Evolutionary conservation across 2,329 filamentous ascomycete species (phyloP).

Genomic region (Fusarium sp.): DNA sequence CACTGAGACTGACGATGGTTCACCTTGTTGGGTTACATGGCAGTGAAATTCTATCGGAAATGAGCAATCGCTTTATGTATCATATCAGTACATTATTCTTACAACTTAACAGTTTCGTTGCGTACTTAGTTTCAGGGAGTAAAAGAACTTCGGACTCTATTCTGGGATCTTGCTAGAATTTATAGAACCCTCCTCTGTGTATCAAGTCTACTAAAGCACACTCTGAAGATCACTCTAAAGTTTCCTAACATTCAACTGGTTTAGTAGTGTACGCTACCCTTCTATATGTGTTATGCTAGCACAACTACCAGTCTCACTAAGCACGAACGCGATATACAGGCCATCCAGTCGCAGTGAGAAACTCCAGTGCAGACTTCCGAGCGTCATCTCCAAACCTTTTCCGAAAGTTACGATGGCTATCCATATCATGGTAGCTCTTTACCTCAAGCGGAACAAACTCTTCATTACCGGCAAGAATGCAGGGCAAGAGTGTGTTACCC

Average conservation of each 20-base stretch:
- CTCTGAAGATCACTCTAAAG: not conserved
- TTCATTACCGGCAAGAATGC: not conserved
- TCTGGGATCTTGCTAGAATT: accelerated
- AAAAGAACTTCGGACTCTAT: not conserved
- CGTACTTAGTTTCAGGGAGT: too few species aligned
- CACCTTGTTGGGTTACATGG: too few species aligned
- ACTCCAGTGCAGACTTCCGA: not conserved
- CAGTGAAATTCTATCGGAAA: too few species aligned
- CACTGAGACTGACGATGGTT: too few species aligned
- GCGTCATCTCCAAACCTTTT: not conserved
- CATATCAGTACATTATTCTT: too few species aligned
- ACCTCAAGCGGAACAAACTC: not conserved
- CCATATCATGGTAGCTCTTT: not conserved
- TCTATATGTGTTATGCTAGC: not conserved
- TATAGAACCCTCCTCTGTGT: not conserved
- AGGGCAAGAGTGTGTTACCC: not conserved
- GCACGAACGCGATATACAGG: not conserved
- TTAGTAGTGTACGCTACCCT: accelerated
- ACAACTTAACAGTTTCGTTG: too few species aligned
- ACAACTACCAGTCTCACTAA: too few species aligned
- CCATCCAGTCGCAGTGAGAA: not conserved
- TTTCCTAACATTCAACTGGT: accelerated
- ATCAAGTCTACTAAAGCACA: accelerated
- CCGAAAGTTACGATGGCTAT: too few species aligned
- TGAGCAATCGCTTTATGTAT: too few species aligned